Conservation (phyloP, 2,329 filamentous ascomycete genomes). For the Phaeosphaeriaceae sp. region DNA sequence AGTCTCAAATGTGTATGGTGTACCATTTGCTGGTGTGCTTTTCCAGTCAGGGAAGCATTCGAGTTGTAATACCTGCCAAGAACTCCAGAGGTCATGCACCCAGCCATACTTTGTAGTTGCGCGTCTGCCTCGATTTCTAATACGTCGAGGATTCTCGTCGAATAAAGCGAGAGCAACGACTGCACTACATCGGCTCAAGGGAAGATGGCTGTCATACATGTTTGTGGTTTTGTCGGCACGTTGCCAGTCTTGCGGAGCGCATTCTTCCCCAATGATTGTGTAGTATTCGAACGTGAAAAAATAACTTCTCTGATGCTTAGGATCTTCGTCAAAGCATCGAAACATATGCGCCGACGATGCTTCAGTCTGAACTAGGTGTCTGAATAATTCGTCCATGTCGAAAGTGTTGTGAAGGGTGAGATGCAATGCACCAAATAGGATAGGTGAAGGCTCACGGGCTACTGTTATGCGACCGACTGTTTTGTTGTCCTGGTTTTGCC, state of each 20-base stretch:
- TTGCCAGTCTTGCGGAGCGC: conserved; percentile 67
- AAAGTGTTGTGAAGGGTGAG: conserved; percentile 64
- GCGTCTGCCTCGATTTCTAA: conserved; percentile 58
- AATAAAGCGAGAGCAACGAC: conserved; percentile 64
- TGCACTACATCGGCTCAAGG: conserved; percentile 65
- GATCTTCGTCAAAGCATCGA: conserved; percentile 55
- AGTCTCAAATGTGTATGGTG: conserved; percentile 62
- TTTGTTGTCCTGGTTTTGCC: conserved; percentile 45
- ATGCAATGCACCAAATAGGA: conserved; percentile 66
- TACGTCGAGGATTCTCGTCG: conserved; percentile 58
- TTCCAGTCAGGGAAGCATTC: conserved; percentile 57
- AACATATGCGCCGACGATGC: conserved; percentile 56
- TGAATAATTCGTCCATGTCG: conserved; percentile 67
- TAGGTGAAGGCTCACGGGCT: conserved; percentile 65
- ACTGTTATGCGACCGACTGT: conserved; percentile 66
- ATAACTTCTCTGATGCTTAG: conserved; percentile 62
- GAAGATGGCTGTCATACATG: conserved; percentile 58
- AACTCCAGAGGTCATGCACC: conserved; percentile 64
- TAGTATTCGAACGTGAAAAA: conserved; percentile 71
- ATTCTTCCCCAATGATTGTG: conserved; percentile 63
- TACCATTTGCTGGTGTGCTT: conserved; percentile 45
- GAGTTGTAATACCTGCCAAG: conserved; percentile 60
- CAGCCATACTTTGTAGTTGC: conserved; percentile 58
- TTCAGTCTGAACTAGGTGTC: conserved; percentile 59
- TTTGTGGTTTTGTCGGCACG: conserved; percentile 56